phyloP scores from a whole-genome alignment of 805 yeast species.

The Schizosaccharomyces octosporus region DNA sequence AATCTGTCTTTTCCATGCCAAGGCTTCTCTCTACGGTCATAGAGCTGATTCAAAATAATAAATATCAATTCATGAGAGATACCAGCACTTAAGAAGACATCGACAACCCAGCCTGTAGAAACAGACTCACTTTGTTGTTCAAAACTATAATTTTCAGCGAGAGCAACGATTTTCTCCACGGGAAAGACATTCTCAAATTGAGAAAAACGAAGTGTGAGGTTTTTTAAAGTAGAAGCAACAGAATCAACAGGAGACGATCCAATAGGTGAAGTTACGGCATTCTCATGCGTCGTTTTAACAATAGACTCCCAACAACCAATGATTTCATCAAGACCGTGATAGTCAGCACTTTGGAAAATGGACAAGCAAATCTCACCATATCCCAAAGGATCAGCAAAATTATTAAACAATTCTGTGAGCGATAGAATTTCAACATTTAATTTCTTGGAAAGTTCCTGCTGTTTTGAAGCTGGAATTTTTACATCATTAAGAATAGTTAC shows the following conservation, averaged over 20 bases:
- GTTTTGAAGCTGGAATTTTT: slow-evolving; percentile 6
- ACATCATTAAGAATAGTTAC: slow-evolving; percentile 18
- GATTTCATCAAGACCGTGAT: slow-evolving; percentile 10
- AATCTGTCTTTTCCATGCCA: slow-evolving; percentile 1
- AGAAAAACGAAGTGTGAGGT: slow-evolving; percentile 38
- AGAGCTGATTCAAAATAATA: slow-evolving; percentile 11
- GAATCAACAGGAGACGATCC: slow-evolving; percentile 15
- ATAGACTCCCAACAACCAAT: slow-evolving; percentile 1
- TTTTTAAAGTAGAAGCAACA: slow-evolving; percentile 17
- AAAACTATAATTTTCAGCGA: slow-evolving; percentile 32
- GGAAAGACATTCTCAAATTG: slow-evolving; percentile 64
- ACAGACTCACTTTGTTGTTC: slow-evolving; percentile 17
- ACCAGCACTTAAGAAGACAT: slow-evolving; percentile 16
- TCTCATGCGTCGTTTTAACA: slow-evolving; percentile 24
- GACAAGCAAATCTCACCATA: slow-evolving; percentile 60
- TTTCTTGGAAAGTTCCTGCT: slow-evolving; percentile 19
- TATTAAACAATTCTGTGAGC: slow-evolving; percentile 61
- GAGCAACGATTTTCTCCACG: slow-evolving; percentile 39
- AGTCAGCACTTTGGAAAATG: slow-evolving; percentile 64
- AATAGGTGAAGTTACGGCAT: slow-evolving; percentile 24
- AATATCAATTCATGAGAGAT: slow-evolving; percentile 11
- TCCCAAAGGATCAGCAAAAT: slow-evolving; percentile 66
- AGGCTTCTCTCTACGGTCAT: slow-evolving; percentile 14
- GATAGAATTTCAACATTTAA: slow-evolving; percentile 43
- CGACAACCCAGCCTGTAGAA: slow-evolving; percentile 19